Evolutionary conservation across 1,284 basidiomycete species (phyloP).

Genomic region (Ganoderma lingzhi): DNA sequence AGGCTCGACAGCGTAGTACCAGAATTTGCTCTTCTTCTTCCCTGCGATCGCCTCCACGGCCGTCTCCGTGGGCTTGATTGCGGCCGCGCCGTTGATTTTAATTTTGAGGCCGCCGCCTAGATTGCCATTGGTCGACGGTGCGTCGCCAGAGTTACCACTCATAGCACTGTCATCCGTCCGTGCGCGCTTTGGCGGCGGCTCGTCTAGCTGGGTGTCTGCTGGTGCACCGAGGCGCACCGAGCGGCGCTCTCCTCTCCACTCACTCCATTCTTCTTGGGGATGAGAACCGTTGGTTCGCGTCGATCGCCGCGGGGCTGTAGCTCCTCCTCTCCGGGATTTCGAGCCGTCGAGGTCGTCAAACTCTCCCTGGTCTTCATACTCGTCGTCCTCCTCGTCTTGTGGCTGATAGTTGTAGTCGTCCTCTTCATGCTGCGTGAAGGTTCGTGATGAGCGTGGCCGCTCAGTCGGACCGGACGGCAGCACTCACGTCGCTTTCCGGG

Average conservation of each 20-base stretch:
- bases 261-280: slow-evolving; percentile 56
- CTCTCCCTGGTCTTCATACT: slow-evolving; percentile 65
- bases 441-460: slow-evolving; percentile 27
- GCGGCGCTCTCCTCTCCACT: slow-evolving; percentile 78
- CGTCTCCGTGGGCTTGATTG: slow-evolving; percentile 70
- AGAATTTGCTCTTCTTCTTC: slow-evolving; percentile 83
- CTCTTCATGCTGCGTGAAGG: slow-evolving; percentile 58
- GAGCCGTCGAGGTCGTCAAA: slow-evolving; percentile 53
- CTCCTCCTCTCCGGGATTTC: slow-evolving; percentile 44
- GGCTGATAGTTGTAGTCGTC: slow-evolving; percentile 65
- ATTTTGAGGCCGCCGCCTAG: slow-evolving; percentile 44
- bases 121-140: slow-evolving; percentile 30
- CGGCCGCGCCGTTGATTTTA: slow-evolving; percentile 58
- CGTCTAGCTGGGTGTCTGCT: slow-evolving; percentile 57
- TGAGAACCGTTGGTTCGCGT: slow-evolving; percentile 62
- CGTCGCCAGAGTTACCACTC: slow-evolving; percentile 58
- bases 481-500: slow-evolving; percentile 67
- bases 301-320: slow-evolving; percentile 64
- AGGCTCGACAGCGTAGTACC: slow-evolving; percentile 85
- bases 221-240: slow-evolving; percentile 70
- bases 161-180: slow-evolving; percentile 75
- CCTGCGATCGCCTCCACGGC: slow-evolving; percentile 76
- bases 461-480: slow-evolving; percentile 34
- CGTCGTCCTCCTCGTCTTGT: slow-evolving; percentile 69
- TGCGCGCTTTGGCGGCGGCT: slow-evolving; percentile 68